Conservation (phyloP, 176 grass and related monocot species). For the Luzula sylvatica region DNA sequence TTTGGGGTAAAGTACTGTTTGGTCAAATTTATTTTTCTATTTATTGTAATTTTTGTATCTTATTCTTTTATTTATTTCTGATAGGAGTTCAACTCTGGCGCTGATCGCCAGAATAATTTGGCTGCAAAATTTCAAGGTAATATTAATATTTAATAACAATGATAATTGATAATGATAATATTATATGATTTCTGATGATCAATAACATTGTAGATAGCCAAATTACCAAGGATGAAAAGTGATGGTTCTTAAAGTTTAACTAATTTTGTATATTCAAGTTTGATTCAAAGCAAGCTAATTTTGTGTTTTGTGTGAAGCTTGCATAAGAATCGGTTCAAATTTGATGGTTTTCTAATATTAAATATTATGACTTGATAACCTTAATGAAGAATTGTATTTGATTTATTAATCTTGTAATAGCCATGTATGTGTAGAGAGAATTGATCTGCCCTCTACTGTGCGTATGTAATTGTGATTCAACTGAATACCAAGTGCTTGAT, state of each 20-base stretch:
- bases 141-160: not conserved
- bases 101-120: constrained; percentile 21
- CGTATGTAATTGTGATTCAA: too few relatives aligned
- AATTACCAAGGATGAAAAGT: not conserved
- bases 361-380: too few relatives aligned
- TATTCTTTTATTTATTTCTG: not conserved
- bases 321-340: too few relatives aligned
- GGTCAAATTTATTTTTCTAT: not conserved
- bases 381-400: too few relatives aligned
- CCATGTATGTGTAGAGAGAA: too few relatives aligned
- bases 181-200: too few relatives aligned
- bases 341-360: too few relatives aligned
- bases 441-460: too few relatives aligned
- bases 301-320: not conserved
- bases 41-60: not conserved
- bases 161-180: not conserved
- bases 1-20: constrained; percentile 12
- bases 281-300: constrained; percentile 3
- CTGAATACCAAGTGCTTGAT: too few relatives aligned
- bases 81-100: constrained; percentile 25
- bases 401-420: too few relatives aligned
- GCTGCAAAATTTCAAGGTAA: constrained; percentile 16
- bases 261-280: not conserved
- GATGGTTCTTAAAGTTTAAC: constrained; percentile 14
- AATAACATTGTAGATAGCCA: constrained; percentile 19